Evolutionary conservation across 2,329 filamentous ascomycete genomes (phyloP).

Genomic region (Aspergillus flavus): DNA sequence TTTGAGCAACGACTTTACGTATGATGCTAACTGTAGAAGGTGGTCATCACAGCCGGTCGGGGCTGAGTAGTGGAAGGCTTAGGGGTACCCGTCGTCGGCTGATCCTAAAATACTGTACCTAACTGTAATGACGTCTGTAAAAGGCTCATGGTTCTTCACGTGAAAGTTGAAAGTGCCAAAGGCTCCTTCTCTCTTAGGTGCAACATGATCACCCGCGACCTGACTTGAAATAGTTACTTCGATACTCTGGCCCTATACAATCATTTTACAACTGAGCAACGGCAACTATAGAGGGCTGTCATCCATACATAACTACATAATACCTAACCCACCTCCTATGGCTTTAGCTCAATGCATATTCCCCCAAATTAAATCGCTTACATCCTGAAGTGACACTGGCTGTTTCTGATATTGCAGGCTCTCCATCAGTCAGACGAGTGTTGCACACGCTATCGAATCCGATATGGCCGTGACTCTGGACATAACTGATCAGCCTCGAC

Average conservation of each 20-base stretch:
- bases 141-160: not conserved
- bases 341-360: not conserved
- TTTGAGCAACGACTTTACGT: not conserved
- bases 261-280: not conserved
- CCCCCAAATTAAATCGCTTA: not conserved
- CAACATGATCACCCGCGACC: not conserved
- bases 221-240: not conserved
- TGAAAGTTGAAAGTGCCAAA: not conserved
- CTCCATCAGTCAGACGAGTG: not conserved
- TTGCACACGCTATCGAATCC: not conserved
- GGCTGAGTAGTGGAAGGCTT: too few species aligned
- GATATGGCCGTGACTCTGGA: not conserved
- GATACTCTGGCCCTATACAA: not conserved
- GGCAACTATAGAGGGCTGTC: not conserved
- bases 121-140: not conserved
- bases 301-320: not conserved
- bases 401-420: not conserved
- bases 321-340: not conserved
- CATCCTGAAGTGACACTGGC: not conserved
- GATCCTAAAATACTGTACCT: not conserved
- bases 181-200: not conserved
- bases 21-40: not conserved
- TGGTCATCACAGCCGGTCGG: not conserved
- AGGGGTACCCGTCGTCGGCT: not conserved
- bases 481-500: not conserved